These are phyloP conservation scores for Zygotorulaspora danielsina DNA, from an alignment of 805 yeast species.

Conservation along the genomic window DNA sequence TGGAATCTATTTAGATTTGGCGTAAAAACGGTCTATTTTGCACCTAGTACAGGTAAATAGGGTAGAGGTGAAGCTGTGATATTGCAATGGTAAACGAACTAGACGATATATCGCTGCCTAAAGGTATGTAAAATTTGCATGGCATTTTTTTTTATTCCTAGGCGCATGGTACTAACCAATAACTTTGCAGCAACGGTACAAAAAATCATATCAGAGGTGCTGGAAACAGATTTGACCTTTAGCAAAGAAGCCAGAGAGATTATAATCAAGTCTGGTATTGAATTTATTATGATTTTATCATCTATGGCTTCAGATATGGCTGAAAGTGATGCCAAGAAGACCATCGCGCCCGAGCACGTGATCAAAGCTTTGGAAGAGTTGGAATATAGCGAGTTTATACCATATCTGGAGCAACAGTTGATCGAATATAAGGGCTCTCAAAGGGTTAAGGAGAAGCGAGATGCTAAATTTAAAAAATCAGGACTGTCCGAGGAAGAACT, in stretches of 20 bases:
- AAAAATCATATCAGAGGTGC: constrained; percentile 83
- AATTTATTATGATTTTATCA: constrained; percentile 89
- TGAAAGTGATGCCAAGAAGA: constrained; percentile 91
- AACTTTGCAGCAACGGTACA: constrained; percentile 77
- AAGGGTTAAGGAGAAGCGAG: constrained; percentile 85
- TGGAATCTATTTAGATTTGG: neutral
- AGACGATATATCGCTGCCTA: constrained; percentile 44
- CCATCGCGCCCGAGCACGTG: constrained; percentile 95
- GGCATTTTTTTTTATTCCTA: neutral
- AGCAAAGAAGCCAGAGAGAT: constrained; percentile 94
- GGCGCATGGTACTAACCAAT: constrained; percentile 4
- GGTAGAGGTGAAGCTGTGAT: constrained; percentile 15
- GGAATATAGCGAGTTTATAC: constrained; percentile 82
- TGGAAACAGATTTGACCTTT: constrained; percentile 83
- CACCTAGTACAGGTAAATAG: neutral
- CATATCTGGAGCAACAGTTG: constrained; percentile 71
- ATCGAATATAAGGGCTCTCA: constrained; percentile 83
- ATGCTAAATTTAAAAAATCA: constrained; percentile 87
- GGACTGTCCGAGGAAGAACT: constrained; percentile 92
- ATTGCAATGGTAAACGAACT: constrained; percentile 25
- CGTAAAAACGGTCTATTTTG: neutral
- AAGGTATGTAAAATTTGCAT: constrained; percentile 31
- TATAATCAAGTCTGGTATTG: constrained; percentile 92
- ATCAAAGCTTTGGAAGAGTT: constrained; percentile 81
- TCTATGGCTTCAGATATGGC: constrained; percentile 95